Evolutionary conservation across 768 basidiomycete genomes (phyloP).

Genomic region (Lanmaoa rubissima): DNA sequence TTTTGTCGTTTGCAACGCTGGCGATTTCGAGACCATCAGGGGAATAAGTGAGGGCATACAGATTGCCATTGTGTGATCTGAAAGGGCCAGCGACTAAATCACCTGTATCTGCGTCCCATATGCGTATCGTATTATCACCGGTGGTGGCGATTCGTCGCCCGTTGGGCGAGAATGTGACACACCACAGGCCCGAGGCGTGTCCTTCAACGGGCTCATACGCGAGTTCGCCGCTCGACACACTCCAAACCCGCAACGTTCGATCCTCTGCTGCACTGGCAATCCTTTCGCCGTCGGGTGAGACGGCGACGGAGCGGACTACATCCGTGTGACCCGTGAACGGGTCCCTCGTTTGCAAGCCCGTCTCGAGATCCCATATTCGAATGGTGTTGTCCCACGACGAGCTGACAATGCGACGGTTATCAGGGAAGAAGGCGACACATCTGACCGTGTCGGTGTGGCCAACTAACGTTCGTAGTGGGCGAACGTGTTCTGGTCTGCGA

Average conservation of each 20-base stretch:
- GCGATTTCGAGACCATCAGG: constrained; percentile 32
- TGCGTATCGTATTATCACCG: constrained; percentile 31
- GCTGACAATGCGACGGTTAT: constrained; percentile 23
- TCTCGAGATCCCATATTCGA: constrained; percentile 28
- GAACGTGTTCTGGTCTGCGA: constrained; percentile 25
- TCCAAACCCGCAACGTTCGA: constrained; percentile 29
- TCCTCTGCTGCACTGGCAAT: constrained; percentile 32
- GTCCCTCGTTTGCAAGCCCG: constrained; percentile 10
- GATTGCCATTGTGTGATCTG: constrained; percentile 31
- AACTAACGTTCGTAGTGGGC: constrained; percentile 32
- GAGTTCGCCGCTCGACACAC: constrained; percentile 19
- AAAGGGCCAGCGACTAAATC: constrained; percentile 27
- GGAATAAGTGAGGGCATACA: constrained; percentile 39
- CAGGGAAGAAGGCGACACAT: constrained; percentile 30
- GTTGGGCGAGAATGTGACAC: constrained; percentile 32
- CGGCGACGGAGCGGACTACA: constrained; percentile 29
- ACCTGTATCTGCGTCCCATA: constrained; percentile 33
- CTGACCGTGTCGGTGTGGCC: constrained; percentile 28
- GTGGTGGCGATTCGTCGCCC: constrained; percentile 33
- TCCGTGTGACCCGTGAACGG: constrained; percentile 29
- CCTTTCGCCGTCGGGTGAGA: constrained; percentile 27
- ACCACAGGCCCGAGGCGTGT: constrained; percentile 28
- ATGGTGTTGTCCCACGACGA: constrained; percentile 28
- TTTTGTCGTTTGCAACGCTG: constrained; percentile 31
- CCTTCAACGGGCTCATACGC: constrained; percentile 27